Conservation (phyloP, 441 rosid species). For the Adansonia grandidieri region DNA sequence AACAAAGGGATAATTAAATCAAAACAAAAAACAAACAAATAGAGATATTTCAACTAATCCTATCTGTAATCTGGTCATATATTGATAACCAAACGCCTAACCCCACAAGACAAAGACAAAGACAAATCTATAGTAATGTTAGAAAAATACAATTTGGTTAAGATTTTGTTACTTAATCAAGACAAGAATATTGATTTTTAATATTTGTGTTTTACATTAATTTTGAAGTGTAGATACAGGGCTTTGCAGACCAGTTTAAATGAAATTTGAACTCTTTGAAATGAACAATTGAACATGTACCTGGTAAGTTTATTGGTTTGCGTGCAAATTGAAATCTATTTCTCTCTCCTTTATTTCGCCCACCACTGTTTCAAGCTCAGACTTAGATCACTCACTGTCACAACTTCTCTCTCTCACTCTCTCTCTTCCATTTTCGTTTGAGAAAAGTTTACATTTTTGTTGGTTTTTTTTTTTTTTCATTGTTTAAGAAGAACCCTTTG, state of each 20-base stretch:
- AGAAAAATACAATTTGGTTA: not conserved
- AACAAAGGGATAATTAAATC: not conserved
- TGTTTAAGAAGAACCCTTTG: not conserved
- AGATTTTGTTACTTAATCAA: not conserved
- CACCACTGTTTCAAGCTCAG: constrained; percentile 27
- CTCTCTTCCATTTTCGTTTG: constrained; percentile 5
- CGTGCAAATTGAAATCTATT: constrained; percentile 59
- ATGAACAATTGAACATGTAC: constrained; percentile 24
- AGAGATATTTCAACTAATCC: constrained; percentile 12
- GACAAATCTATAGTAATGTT: not conserved
- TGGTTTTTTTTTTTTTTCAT: not conserved
- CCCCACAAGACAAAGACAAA: not conserved
- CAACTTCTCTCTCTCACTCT: constrained; percentile 12
- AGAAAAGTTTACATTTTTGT: not conserved
- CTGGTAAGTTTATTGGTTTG: constrained; percentile 68
- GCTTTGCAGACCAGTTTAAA: not conserved
- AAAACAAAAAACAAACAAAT: not conserved
- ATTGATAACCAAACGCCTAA: constrained; percentile 15
- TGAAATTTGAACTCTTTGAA: constrained; percentile 22
- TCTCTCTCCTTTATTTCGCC: constrained; percentile 15
- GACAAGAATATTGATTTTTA: not conserved
- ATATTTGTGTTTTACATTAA: not conserved
- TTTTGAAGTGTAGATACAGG: not conserved
- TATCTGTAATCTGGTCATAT: not conserved
- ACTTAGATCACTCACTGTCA: constrained; percentile 43